Conservation (phyloP, 345 rosid genomes). For the Heritiera fomes region DNA sequence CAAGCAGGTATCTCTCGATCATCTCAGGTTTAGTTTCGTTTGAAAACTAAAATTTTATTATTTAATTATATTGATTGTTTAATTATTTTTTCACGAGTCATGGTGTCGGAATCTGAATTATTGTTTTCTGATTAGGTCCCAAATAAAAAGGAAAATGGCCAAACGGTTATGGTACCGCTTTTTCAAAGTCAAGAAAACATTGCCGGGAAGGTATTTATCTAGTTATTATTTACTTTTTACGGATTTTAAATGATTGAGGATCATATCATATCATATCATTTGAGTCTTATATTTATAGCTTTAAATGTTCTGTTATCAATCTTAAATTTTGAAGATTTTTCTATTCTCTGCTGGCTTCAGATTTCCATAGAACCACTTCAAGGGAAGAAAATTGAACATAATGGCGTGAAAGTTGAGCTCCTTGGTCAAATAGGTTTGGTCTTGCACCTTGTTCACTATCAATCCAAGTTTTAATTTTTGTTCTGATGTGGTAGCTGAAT, state of each 20-base stretch:
- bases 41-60: neutral
- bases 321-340: neutral
- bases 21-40: neutral
- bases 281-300: neutral
- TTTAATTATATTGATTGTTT: neutral
- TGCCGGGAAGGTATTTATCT: conserved; percentile 66
- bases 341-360: conserved; percentile 35
- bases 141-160: conserved; percentile 92
- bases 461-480: neutral
- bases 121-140: conserved; percentile 60
- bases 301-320: neutral
- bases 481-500: neutral
- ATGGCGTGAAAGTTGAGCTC: conserved; percentile 94
- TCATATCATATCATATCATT: neutral
- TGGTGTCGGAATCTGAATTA: neutral
- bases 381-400: conserved; percentile 95
- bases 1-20: conserved; percentile 56
- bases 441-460: conserved; percentile 4
- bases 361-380: conserved; percentile 77
- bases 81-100: neutral
- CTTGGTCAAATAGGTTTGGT: conserved; percentile 90
- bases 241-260: neutral
- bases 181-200: conserved; percentile 97
- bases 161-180: conserved; percentile 72
- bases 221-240: neutral